Base-by-base conservation (phyloP, 768 basidiomycete species). In the Mycena maculata region DNA sequence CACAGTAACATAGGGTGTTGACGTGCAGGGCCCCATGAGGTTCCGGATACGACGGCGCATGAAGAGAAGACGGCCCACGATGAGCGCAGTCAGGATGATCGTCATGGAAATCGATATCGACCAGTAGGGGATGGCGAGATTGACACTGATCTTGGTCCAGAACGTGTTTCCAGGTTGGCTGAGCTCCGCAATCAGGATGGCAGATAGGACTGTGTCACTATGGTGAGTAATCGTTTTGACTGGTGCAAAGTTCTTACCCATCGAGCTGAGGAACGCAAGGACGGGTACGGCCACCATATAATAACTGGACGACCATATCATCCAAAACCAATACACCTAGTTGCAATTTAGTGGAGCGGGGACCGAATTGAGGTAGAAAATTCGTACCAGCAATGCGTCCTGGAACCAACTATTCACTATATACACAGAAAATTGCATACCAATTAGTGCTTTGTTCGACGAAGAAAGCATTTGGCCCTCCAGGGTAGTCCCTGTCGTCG, bases 41-140 rank as follows among this genome's bases (percentile, higher is more conserved):
- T 45, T 28, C 16, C n/a, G 33, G 36, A 76, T 68, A 18, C 61
- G 66, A 2, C 15, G 38, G 25, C 76, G 75, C 18, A 72, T 65
- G 30, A 36, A 22, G 8, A 78, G 50, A 3, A 83, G 55, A 4
- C 79, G 77, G 10, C 60, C 36, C 0, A 72, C 78, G 60, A 82
- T 79, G 22, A 79, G 68, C 12, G 77, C 39, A 2, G 81, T 80
- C n/a, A 76, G 58, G 27, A 80, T 47, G 45, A 82, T 70, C 60
- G 80, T 82, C 13, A 79, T 60, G 0, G 70, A 73, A n/a, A 80
- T 49, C 0, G 78, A 77, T 16, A 79, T 47, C 18, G 60, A 56
- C 44, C 74, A 70, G 52, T 79, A 81, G 0, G 78, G 45, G 38
- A 60, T 41, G 23, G 23, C 48, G 65, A 3, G 77, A 30, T 39